phyloP scores from a whole-genome alignment of 306 rosid species.

The Spatholobus suberectus region DNA sequence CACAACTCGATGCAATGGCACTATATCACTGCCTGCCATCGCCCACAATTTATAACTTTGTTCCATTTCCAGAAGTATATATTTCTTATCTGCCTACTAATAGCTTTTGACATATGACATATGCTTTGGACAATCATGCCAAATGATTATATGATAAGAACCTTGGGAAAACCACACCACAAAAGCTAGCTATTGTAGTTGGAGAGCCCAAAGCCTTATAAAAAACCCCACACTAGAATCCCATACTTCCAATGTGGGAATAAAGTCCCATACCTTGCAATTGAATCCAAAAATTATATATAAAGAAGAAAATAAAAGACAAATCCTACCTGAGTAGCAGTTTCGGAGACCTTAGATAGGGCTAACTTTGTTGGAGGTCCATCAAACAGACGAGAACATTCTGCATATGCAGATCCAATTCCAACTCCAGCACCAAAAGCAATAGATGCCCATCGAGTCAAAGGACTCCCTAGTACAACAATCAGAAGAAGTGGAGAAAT shows the following conservation, averaged over 20 bases:
- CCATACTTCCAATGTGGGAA: neutral
- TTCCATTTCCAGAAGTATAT: neutral
- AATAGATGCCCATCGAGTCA: slow-evolving; percentile 86
- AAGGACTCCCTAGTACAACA: slow-evolving; percentile 73
- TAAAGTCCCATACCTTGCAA: neutral
- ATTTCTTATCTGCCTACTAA: slow-evolving; percentile 6
- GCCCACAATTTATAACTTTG: neutral
- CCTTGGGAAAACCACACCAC: neutral
- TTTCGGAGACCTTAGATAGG: slow-evolving; percentile 45
- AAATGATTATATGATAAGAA: neutral
- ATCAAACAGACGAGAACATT: slow-evolving; percentile 68
- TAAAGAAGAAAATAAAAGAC: neutral
- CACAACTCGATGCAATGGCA: neutral
- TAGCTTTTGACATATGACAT: neutral
- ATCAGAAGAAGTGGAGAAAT: slow-evolving; percentile 25
- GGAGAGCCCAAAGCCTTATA: neutral
- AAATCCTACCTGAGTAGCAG: slow-evolving; percentile 51
- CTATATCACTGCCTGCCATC: neutral
- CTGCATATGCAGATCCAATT: slow-evolving; percentile 83
- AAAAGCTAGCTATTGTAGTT: neutral
- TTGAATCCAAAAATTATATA: neutral
- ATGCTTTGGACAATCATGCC: slow-evolving; percentile 4
- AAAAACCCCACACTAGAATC: neutral
- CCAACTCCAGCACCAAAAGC: slow-evolving; percentile 94
- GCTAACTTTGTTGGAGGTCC: slow-evolving; percentile 61